Base-by-base conservation (phyloP, 768 basidiomycete species). In the Ephemerocybe angulata region DNA sequence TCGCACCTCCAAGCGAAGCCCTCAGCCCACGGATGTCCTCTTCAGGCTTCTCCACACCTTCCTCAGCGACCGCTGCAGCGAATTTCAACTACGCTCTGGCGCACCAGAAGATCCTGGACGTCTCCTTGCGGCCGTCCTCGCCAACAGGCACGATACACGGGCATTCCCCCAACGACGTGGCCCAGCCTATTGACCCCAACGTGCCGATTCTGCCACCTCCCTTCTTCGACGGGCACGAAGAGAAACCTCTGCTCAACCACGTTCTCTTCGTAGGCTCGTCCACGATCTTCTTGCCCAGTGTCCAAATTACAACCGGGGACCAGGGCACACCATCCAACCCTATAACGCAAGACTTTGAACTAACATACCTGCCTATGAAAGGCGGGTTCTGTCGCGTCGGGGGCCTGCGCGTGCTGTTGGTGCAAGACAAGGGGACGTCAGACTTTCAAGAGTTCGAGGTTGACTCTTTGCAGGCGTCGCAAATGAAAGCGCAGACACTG, bases 321-420 rank as follows among this genome's bases (percentile, higher is more conserved):
- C 22, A 28, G 11, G 54, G 46, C 8, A 55, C 47, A 10, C 19
- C 47, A 1, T n/a, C 25, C 25, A 48, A 42, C 28, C 54, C 54
- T 1, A 28, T 31, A 21, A 30, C 49, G 48, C n/a, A 58, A 53
- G 79, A 84, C 21, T 90, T 91, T 54, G 79, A 84, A 49, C 70
- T 90, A 47, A 72, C 80, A 8, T 93, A 82, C 55, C 50, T 89
- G 35, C 79, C 87, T 1, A 65, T 79, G 19, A 72, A 69, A 44
- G 74, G 71, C 4, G 91, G 91, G 0, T 88, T 88, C 64, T 70
- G 74, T 24, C 73, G 73, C 3, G 76, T 86, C 17, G 90, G 90
- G 17, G 90, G 90, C 1, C 64, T 93, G 54, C 79, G 89, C n/a
- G 72, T 89, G 27, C 60, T 93, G 25, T 69, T 90, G 25, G 58